phyloP scores from a whole-genome alignment of 371 early-diverging fungal genomes.

The Mortierella sp. region DNA sequence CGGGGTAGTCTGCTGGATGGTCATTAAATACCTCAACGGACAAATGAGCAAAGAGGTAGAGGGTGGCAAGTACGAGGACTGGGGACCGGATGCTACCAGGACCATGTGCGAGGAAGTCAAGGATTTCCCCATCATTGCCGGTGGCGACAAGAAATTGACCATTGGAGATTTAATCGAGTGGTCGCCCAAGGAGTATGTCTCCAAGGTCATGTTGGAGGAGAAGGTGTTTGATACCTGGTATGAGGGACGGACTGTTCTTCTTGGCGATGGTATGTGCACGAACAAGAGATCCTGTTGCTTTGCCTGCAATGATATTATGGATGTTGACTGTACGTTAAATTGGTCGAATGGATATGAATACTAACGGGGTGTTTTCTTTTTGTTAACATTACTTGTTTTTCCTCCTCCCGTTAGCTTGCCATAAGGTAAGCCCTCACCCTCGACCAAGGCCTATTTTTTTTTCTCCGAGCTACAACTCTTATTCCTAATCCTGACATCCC shows the following conservation, averaged over 20 bases:
- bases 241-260: slow-evolving; percentile 26
- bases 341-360: neutral
- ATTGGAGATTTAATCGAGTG: slow-evolving; percentile 30
- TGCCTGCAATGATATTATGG: neutral
- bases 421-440: neutral
- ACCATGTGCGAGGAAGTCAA: slow-evolving; percentile 22
- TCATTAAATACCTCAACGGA: slow-evolving; percentile 7
- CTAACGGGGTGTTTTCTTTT: neutral
- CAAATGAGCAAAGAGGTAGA: neutral
- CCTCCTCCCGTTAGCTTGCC: neutral
- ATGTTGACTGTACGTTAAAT: no score
- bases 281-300: neutral
- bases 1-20: slow-evolving; percentile 20
- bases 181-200: slow-evolving; percentile 21
- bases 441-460: neutral
- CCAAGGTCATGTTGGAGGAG: slow-evolving; percentile 36
- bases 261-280: slow-evolving; percentile 32
- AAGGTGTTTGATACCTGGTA: slow-evolving; percentile 40
- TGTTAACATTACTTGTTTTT: neutral
- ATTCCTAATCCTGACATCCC: neutral
- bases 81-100: slow-evolving; percentile 20
- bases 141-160: slow-evolving; percentile 1
- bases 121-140: slow-evolving; percentile 12
- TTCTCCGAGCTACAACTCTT: neutral
- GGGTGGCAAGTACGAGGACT: slow-evolving; percentile 12